Evolutionary conservation across 495 filamentous ascomycete genomes (phyloP), one percentile per base, ranked within the genome.

Genomic region (Thozetella sp.): DNA sequence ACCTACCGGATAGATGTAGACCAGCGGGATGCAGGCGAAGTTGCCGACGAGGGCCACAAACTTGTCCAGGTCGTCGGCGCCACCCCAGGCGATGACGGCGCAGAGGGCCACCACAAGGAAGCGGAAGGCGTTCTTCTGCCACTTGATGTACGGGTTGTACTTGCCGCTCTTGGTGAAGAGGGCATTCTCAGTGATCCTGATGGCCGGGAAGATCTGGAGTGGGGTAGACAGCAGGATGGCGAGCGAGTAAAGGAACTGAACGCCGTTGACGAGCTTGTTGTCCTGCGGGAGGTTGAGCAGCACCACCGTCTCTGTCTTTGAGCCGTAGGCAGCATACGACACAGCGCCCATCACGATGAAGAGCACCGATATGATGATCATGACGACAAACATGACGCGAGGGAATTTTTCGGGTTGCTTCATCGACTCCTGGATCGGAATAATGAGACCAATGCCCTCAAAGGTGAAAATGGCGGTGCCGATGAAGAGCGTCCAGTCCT

Each of bases 381-480:
- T 98, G 56, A 97, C 91, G 56, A 82, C 83, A 27, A 84, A 91
- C 54, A 99, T 85, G 30, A 99, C 91, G 56, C 80, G 83, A 22
- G 93, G 92, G 69, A 99, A 97, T 66, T 96, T 92, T 54, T 86
- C 80, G 1, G 92, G 95, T 51, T 91, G 79, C 67, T 86, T 89
- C 95, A 99, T 99, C 2, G 93, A 95, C 68, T 95, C 92, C 74
- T 99, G 96, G 58, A 99, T 98, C 2, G 95, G 95, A 58, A 99
- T 97, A 74, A 99, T 97, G n/a, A 99, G 84, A 20, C 95, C 95
- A 63, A 99, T 93, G 20, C 95, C 95, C 69, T 99, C 95, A 63
- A 97, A 99, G 3, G 95, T 99, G 79, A 99, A 99, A 64, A 99
- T 97, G 20, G 95, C 96, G 9, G 95, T 98, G 63, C 95, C 95